These are phyloP conservation scores for Entelexis paramagnoliae DNA, from an alignment of 1,139 yeast species.

Conservation along the genomic window DNA sequence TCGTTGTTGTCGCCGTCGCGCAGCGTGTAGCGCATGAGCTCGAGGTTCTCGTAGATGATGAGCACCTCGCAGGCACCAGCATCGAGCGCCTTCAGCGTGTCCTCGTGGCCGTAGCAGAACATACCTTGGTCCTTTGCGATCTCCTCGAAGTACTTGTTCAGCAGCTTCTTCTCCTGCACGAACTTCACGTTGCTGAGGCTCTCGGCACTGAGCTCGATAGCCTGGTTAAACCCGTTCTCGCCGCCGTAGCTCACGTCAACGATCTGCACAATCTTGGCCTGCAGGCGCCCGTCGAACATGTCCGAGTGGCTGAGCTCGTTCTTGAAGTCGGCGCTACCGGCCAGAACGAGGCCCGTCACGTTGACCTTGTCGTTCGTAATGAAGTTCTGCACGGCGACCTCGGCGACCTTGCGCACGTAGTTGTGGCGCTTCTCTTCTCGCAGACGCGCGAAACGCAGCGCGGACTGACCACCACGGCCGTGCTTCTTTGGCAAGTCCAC, in stretches of 20 bases:
- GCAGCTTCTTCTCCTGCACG: conserved; percentile 93
- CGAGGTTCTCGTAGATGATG: conserved; percentile 87
- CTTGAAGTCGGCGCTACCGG: conserved; percentile 98
- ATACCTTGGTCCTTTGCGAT: conserved; percentile 94
- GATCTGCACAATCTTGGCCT: conserved; percentile 74
- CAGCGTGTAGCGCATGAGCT: conserved; percentile 69
- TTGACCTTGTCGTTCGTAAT: conserved; percentile 86
- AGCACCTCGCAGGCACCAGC: conserved; percentile 90
- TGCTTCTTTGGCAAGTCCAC: conserved; percentile 98
- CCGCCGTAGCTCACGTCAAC: conserved; percentile 98
- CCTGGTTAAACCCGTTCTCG: conserved; percentile 98
- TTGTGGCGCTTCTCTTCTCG: conserved; percentile 99
- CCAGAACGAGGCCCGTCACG: conserved; percentile 86
- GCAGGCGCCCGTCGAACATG: conserved; percentile 80
- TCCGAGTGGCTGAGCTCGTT: conserved; percentile 88
- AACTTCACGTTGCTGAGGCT: conserved; percentile 93
- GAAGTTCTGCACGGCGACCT: conserved; percentile 94
- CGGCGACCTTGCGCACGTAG: conserved; percentile 95
- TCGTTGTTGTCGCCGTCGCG: conserved; percentile 76
- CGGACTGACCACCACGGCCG: conserved; percentile 99
- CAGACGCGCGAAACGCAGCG: conserved; percentile 94
- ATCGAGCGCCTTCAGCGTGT: conserved; percentile 89
- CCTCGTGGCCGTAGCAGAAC: conserved; percentile 95
- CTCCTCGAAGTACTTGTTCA: conserved; percentile 86
- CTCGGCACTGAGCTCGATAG: conserved; percentile 93